Percentiles rank a stretch among this genome's conserved stretches.
phyloP scores from a whole-genome alignment of 345 rosid genomes.

The Chamaenerion angustifolium region DNA sequence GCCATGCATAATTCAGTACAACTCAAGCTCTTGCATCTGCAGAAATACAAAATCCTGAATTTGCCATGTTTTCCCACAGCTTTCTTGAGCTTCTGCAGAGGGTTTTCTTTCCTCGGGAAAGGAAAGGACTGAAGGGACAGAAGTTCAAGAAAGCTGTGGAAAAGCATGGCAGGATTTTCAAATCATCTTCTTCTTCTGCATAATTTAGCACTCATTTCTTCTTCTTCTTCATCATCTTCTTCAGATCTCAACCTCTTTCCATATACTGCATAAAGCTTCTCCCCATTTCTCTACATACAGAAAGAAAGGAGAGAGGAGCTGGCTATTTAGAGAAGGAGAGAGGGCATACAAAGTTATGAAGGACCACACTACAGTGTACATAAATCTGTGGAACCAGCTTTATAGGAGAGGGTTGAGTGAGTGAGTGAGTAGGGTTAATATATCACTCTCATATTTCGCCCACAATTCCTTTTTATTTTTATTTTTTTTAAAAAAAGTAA shows the following conservation, averaged over 20 bases:
- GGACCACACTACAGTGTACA: conserved; percentile 35
- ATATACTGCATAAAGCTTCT: not conserved
- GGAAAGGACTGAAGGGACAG: not conserved
- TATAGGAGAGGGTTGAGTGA: conserved; percentile 20
- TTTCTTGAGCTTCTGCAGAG: conserved; percentile 55
- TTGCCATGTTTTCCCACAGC: conserved; percentile 69
- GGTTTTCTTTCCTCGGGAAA: not conserved
- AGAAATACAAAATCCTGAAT: conserved; percentile 23
- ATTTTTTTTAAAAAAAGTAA: no score
- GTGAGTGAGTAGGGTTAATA: conserved; percentile 21
- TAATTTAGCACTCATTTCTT: conserved; percentile 18
- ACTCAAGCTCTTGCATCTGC: not conserved
- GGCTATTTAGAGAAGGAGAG: conserved; percentile 3
- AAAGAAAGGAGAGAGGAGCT: conserved; percentile 5
- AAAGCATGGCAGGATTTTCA: conserved; percentile 53
- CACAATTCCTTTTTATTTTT: no score
- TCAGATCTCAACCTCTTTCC: not conserved
- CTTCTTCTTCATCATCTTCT: not conserved
- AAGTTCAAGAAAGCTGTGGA: conserved; percentile 96
- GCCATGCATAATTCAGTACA: no score
- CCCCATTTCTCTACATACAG: not conserved
- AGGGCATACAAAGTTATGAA: no score
- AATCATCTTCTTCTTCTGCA: not conserved
- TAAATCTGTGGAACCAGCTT: conserved; percentile 27
- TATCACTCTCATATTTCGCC: conserved; percentile 9